Conservation (phyloP, 805 yeast genomes). For the Starmerella apis region DNA sequence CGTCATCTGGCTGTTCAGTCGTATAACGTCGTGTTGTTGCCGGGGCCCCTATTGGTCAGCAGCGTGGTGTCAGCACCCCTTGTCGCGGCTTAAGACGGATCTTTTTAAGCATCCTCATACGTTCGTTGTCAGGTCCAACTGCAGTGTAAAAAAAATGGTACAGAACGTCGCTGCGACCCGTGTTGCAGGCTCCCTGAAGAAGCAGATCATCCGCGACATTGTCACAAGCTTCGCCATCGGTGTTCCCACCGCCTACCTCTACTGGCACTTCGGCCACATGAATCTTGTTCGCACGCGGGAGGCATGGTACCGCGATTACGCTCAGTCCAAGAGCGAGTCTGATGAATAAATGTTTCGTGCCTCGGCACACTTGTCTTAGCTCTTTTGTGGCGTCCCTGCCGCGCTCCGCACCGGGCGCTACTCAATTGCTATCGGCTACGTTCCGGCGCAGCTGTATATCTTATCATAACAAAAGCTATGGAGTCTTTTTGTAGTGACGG, state of each 20-base stretch:
- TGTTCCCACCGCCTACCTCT: conserved; percentile 52
- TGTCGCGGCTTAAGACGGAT: background rate
- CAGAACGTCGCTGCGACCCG: conserved; percentile 27
- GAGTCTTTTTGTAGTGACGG: background rate
- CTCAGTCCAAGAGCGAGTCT: conserved; percentile 49
- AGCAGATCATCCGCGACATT: conserved; percentile 71
- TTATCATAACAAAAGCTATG: background rate
- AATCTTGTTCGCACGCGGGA: conserved; percentile 66
- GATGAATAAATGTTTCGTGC: conserved; percentile 6
- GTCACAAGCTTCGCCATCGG: conserved; percentile 43
- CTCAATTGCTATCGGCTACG: too few species aligned
- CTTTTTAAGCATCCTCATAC: conserved; percentile 5
- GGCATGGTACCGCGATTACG: conserved; percentile 68
- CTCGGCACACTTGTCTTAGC: too few species aligned
- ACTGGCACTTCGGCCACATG: conserved; percentile 85
- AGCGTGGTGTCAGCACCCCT: background rate
- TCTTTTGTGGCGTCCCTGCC: too few species aligned
- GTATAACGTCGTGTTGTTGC: conserved; percentile 1
- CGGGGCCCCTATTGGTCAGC: conserved; percentile 12
- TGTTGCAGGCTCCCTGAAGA: conserved; percentile 67
- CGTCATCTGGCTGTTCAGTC: background rate
- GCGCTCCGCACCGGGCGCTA: too few species aligned
- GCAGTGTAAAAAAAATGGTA: conserved; percentile 13
- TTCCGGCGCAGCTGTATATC: too few species aligned
- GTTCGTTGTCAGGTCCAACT: background rate